phyloP scores from a whole-genome alignment of 495 filamentous ascomycete genomes.

The Xylaria castorea region DNA sequence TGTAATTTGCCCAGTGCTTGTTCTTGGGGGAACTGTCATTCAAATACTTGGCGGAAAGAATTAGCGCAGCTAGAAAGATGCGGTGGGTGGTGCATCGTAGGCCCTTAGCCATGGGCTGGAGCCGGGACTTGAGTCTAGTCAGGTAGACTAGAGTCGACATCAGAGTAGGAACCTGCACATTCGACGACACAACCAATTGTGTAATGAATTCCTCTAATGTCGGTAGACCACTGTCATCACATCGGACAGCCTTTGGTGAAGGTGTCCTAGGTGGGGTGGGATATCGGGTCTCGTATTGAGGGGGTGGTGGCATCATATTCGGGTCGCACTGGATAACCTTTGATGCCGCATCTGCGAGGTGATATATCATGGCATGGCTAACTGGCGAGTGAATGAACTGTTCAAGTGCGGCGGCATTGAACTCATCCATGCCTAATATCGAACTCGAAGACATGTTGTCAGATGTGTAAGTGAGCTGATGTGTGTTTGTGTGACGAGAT shows the following conservation, averaged over 20 bases:
- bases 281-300: conserved; percentile 60
- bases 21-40: conserved; percentile 99
- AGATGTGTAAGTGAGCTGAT: conserved; percentile 18
- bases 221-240: conserved; percentile 63
- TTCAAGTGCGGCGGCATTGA: conserved; percentile 84
- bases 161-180: conserved; percentile 95
- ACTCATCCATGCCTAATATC: conserved; percentile 49
- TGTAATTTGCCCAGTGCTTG: conserved; percentile 98
- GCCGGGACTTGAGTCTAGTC: conserved; percentile 75
- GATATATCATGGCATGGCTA: conserved; percentile 80
- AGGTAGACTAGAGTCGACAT: conserved; percentile 98
- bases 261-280: conserved; percentile 72
- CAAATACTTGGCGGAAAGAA: conserved; percentile 93
- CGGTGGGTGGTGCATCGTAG: conserved; percentile 97
- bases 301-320: conserved; percentile 50
- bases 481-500: conserved; percentile 32
- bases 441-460: conserved; percentile 48
- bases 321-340: conserved; percentile 92
- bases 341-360: conserved; percentile 81
- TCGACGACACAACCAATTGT: conserved; percentile 86
- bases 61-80: conserved; percentile 93
- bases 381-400: conserved; percentile 87
- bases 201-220: conserved; percentile 89
- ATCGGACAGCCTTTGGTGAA: conserved; percentile 59
- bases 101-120: conserved; percentile 94